phyloP scores from a whole-genome alignment of 2,329 filamentous ascomycete genomes.

The Fonsecaea erecta region DNA sequence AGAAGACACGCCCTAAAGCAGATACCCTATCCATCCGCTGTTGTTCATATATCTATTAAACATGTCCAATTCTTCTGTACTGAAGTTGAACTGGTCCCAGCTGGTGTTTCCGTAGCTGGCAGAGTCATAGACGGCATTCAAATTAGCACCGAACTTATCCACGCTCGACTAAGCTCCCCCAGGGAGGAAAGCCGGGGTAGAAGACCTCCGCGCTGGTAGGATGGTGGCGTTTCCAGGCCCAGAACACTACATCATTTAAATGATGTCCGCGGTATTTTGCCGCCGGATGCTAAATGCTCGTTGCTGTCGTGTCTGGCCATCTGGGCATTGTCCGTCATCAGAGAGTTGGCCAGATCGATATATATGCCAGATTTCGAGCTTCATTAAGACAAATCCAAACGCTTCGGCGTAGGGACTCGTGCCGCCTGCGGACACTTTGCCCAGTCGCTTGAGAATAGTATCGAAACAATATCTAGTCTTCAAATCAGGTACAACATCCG shows the following conservation, averaged over 20 bases:
- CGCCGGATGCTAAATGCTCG: constrained; percentile 14
- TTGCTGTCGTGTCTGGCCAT: constrained; percentile 15
- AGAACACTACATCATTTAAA: constrained; percentile 9
- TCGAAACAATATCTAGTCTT: constrained; percentile 69
- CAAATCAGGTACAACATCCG: constrained; percentile 70
- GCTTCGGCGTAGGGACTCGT: constrained; percentile 69
- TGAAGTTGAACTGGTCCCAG: constrained; percentile 37
- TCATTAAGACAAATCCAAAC: constrained; percentile 70
- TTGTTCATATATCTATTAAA: constrained; percentile 36
- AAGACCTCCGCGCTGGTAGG: background rate
- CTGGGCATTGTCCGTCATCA: constrained; percentile 35
- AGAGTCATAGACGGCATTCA: constrained; percentile 33
- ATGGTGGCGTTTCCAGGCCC: background rate
- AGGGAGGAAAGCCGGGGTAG: constrained; percentile 5
- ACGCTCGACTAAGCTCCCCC: background rate
- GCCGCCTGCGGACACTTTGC: constrained; percentile 64
- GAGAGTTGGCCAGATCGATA: constrained; percentile 50
- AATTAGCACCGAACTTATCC: constrained; percentile 22
- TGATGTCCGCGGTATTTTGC: constrained; percentile 10
- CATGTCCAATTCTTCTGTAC: constrained; percentile 31
- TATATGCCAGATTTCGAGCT: constrained; percentile 71
- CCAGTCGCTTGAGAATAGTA: constrained; percentile 70
- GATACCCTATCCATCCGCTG: constrained; percentile 36
- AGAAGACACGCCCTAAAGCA: constrained; percentile 18
- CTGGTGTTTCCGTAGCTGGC: constrained; percentile 34